These are phyloP conservation scores for Wickerhamiella infanticola DNA, from an alignment of 1,139 yeast genomes.

Conservation along the genomic window DNA sequence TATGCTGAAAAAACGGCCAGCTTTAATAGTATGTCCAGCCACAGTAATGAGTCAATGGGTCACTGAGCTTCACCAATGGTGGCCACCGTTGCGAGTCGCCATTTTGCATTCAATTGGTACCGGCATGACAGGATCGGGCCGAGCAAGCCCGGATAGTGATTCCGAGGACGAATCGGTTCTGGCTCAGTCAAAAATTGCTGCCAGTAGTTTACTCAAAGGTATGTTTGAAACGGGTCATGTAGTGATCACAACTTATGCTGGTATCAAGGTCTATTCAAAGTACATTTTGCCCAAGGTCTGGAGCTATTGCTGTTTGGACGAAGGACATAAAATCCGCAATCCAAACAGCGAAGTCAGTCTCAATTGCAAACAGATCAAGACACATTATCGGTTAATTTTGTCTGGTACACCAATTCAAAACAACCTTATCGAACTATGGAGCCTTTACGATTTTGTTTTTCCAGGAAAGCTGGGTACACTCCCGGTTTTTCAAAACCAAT, in stretches of 20 bases:
- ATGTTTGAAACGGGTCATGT: slow-evolving; percentile 48
- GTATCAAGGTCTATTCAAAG: slow-evolving; percentile 62
- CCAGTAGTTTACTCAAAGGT: slow-evolving; percentile 18
- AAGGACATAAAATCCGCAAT: slow-evolving; percentile 91
- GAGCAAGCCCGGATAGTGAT: slow-evolving; percentile 29
- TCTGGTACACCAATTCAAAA: slow-evolving; percentile 97
- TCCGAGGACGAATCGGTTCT: slow-evolving; percentile 26
- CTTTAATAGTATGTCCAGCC: slow-evolving; percentile 85
- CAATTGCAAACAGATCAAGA: slow-evolving; percentile 66
- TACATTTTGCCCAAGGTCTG: slow-evolving; percentile 54
- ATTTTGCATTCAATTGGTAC: slow-evolving; percentile 86
- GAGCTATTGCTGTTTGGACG: slow-evolving; percentile 88
- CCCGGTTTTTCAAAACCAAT: slow-evolving; percentile 87
- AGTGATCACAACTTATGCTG: slow-evolving; percentile 81
- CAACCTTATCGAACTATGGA: slow-evolving; percentile 83
- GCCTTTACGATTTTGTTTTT: slow-evolving; percentile 82
- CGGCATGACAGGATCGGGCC: slow-evolving; percentile 42
- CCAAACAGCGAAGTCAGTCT: slow-evolving; percentile 85
- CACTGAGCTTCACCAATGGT: slow-evolving; percentile 88
- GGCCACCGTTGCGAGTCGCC: slow-evolving; percentile 86
- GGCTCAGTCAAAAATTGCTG: slow-evolving; percentile 15
- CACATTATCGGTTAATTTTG: slow-evolving; percentile 67
- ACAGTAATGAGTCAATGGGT: slow-evolving; percentile 96
- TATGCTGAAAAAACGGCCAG: slow-evolving; percentile 49
- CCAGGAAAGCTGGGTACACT: slow-evolving; percentile 91